phyloP scores from a whole-genome alignment of 2,329 filamentous ascomycete genomes.

The Colletotrichum truncatum region DNA sequence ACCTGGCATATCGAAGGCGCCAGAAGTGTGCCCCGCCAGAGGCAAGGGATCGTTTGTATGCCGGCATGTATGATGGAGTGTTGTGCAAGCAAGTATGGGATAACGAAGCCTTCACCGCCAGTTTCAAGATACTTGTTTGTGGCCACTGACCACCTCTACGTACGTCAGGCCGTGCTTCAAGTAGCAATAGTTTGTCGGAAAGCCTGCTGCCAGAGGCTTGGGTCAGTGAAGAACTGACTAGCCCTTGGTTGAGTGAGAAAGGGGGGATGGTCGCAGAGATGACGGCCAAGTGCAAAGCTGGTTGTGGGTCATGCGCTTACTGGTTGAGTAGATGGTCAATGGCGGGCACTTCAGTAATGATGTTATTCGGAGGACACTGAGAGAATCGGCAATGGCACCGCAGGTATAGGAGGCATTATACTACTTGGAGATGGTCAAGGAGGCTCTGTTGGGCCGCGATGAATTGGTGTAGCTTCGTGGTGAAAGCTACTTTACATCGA shows the following conservation, averaged over 20 bases:
- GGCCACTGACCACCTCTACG: not conserved
- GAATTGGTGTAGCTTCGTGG: no score
- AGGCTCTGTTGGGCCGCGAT: not conserved
- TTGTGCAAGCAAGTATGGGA: not conserved
- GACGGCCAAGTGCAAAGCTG: constrained; percentile 34
- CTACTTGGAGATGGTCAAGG: no score
- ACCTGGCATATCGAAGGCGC: not conserved
- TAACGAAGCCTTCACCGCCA: constrained; percentile 19
- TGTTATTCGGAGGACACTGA: not conserved
- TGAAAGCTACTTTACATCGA: not conserved
- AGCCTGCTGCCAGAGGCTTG: not conserved
- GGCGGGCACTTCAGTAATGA: no score
- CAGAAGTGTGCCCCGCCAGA: not conserved
- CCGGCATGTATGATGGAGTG: constrained; percentile 8
- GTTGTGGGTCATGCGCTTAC: not conserved
- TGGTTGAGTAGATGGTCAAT: not conserved
- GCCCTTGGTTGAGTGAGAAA: constrained; percentile 11
- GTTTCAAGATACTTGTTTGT: constrained; percentile 6
- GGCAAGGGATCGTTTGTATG: not conserved
- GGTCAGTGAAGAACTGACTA: not conserved
- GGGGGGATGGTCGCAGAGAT: constrained; percentile 38
- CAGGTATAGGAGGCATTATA: no score
- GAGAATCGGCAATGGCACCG: no score
- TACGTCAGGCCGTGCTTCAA: constrained; percentile 6
- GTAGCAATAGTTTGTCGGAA: not conserved